Evolutionary conservation across 805 yeast genomes (phyloP), one percentile per base, ranked within the genome.

Genomic region (Candida ipomoeae): DNA sequence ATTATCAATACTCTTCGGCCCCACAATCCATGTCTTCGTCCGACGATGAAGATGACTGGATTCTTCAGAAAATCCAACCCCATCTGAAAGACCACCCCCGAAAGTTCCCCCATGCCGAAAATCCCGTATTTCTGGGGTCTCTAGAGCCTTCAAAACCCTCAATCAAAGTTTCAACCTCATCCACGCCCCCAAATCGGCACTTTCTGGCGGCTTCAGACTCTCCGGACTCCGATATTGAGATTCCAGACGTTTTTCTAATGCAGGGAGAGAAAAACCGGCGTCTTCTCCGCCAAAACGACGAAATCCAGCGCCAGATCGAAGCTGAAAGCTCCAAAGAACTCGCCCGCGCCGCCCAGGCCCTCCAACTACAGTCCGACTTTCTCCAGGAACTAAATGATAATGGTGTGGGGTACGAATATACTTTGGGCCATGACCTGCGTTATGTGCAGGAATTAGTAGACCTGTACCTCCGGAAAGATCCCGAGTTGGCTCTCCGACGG

Each of bases 371-470:
- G 41, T 18, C 14, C 6, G 46, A 55, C 13, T 40, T 52, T 4
- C 20, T 69, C 37, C 45, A 36, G 3, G 74, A 69, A 46, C 53
- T 70, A 40, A 70, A 68, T 55, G 68, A 65, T 41, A 68, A 68
- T 48, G 73, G 72, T 18, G 53, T 66, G 11, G 47, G 41, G 20
- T 62, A 57, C 26, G 46, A 44, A 35, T 66, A 47, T 50, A 37
- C 56, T 14, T 23, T 61, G 48, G 60, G 55, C 15, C 43, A 58
- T 21, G 63, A 60, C 48, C 50, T 48, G 31, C 48, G 48, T 7
- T 38, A 60, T 31, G 55, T 68, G n/a, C 69, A 67, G 18, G 50
- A 48, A 31, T 47, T 55, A n/a, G 50, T 62, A 5, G 55, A 57
- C 18, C 46, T 50, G 31, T 45, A 49, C 37, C 38, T 46, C 10